phyloP scores from a whole-genome alignment of 495 filamentous ascomycete species.

The Choiromyces venosus region DNA sequence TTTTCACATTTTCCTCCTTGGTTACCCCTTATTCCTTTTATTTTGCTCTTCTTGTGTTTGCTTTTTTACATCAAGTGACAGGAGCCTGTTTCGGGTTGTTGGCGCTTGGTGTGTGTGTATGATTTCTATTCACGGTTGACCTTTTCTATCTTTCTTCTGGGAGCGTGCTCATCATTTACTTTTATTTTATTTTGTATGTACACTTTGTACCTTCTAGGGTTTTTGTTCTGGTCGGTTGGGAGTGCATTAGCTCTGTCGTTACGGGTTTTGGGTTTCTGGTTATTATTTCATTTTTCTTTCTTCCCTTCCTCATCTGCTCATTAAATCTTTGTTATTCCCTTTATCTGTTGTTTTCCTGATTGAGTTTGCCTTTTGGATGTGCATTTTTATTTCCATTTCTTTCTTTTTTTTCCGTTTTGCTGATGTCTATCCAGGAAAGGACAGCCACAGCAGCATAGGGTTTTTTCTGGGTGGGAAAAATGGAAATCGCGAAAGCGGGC shows the following conservation, averaged over 20 bases:
- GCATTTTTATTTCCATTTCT: constrained; percentile 20
- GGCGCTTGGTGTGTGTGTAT: constrained; percentile 26
- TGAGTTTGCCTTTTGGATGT: constrained; percentile 17
- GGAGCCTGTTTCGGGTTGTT: constrained; percentile 10
- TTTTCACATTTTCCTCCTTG: constrained; percentile 38
- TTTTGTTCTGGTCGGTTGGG: constrained; percentile 36
- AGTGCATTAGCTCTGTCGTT: constrained; percentile 38
- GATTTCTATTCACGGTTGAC: constrained; percentile 37
- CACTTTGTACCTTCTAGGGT: constrained; percentile 41
- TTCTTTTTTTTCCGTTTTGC: constrained; percentile 25
- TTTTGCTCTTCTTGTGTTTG: constrained; percentile 44
- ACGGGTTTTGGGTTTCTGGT: constrained; percentile 24
- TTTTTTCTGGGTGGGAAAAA: constrained; percentile 33
- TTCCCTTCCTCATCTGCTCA: constrained; percentile 29
- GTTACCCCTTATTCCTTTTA: constrained; percentile 36
- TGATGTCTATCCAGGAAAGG: constrained; percentile 16
- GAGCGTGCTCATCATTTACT: constrained; percentile 10
- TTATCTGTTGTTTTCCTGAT: constrained; percentile 7
- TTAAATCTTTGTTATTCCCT: constrained; percentile 9
- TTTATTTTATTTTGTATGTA: constrained; percentile 32
- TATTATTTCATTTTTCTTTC: constrained; percentile 43
- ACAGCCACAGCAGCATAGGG: constrained; percentile 32
- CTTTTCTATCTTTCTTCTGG: constrained; percentile 40
- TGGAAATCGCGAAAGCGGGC: constrained; percentile 30
- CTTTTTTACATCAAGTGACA: constrained; percentile 45